These are phyloP conservation scores for Apodospora peruviana DNA, from an alignment of 495 filamentous ascomycete genomes.

Conservation along the genomic window DNA sequence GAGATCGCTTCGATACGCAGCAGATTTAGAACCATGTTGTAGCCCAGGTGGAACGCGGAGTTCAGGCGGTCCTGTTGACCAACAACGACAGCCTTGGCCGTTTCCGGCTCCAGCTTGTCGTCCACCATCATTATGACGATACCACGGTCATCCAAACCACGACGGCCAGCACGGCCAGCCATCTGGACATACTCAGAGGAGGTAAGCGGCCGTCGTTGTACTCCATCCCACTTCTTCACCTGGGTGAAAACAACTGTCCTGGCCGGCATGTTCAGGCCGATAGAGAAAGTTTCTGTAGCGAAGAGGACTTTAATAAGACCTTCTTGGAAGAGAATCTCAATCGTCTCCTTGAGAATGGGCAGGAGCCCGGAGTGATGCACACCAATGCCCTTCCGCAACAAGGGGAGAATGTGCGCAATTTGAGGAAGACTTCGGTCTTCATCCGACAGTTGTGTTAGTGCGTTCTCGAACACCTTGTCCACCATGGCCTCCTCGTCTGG, in stretches of 20 bases:
- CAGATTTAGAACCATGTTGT: constrained; percentile 97
- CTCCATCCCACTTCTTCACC: constrained; percentile 90
- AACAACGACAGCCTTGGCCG: constrained; percentile 89
- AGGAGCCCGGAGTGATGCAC: constrained; percentile 95
- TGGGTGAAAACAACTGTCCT: constrained; percentile 98
- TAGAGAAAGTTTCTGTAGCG: constrained; percentile 97
- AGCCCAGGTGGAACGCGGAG: constrained; percentile 96
- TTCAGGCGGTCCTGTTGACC: constrained; percentile 95
- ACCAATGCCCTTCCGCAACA: constrained; percentile 87
- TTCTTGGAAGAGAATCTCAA: constrained; percentile 98
- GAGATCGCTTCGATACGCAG: constrained; percentile 94
- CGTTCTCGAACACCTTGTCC: constrained; percentile 83
- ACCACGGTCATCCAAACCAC: constrained; percentile 95
- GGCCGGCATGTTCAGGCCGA: constrained; percentile 97
- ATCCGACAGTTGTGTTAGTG: constrained; percentile 82
- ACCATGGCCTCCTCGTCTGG: constrained; percentile 96
- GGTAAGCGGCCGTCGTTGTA: constrained; percentile 74
- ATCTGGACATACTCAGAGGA: constrained; percentile 98
- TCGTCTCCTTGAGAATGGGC: constrained; percentile 95
- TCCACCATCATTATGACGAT: constrained; percentile 99
- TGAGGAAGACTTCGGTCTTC: constrained; percentile 84
- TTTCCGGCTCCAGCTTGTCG: constrained; percentile 89
- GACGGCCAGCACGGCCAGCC: constrained; percentile 91
- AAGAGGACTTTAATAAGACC: constrained; percentile 96
- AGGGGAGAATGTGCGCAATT: constrained; percentile 83